A percentile compares a stretch with the other conserved stretches of the same genome.
phyloP scores from a whole-genome alignment of 306 rosid species.

The Calophaca sinica region DNA sequence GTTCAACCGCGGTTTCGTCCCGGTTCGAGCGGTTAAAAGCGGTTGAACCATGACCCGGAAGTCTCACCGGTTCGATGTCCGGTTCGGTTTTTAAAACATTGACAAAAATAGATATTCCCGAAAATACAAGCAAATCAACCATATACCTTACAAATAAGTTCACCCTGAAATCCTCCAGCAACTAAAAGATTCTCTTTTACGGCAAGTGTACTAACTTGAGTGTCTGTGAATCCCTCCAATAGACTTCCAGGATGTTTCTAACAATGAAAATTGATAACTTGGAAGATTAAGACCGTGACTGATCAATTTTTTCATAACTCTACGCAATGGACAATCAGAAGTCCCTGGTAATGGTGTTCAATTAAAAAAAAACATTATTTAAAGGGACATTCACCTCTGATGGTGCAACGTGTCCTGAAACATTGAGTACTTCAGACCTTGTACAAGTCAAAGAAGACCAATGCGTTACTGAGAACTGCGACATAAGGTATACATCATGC shows the following conservation, averaged over 20 bases:
- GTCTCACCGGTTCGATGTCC: no score
- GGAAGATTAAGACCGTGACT: conserved; percentile 20
- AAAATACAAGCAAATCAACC: conserved; percentile 17
- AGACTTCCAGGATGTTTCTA: conserved; percentile 88
- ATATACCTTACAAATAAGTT: conserved; percentile 85
- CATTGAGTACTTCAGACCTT: conserved; percentile 71
- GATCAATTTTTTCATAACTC: conserved; percentile 5
- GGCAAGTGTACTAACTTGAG: conserved; percentile 84
- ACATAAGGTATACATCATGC: conserved; percentile 83
- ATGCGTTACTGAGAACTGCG: conserved; percentile 69
- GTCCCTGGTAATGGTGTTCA: neutral
- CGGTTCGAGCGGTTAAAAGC: no score
- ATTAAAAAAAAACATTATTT: neutral
- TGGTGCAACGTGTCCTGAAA: conserved; percentile 83
- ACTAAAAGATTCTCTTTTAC: conserved; percentile 79
- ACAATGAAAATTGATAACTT: conserved; percentile 14
- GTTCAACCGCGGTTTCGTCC: no score
- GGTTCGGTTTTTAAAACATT: no score
- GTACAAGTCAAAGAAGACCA: conserved; percentile 71
- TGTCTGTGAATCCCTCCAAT: conserved; percentile 77
- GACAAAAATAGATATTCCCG: conserved; percentile 16
- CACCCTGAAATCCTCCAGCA: conserved; percentile 92
- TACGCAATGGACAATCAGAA: conserved; percentile 9
- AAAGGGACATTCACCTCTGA: conserved; percentile 61
- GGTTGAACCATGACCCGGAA: no score